phyloP scores from a whole-genome alignment of 495 filamentous ascomycete species.

The Neurospora discreta region DNA sequence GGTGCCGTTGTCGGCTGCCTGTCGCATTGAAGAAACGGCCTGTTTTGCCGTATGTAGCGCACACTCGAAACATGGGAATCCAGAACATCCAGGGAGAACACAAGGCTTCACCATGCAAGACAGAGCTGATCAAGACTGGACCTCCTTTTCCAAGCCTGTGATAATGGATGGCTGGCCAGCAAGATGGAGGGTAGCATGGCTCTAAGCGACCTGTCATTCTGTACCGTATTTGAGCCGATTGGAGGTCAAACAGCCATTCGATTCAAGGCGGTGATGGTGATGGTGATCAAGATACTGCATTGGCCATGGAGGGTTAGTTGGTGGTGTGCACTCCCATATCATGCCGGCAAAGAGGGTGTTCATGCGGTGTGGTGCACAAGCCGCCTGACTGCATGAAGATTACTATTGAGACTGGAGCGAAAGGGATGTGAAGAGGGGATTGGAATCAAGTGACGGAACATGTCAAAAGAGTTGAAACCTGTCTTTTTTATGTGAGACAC shows the following conservation, averaged over 20 bases:
- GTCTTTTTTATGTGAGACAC: background rate
- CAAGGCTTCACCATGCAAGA: background rate
- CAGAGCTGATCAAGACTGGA: background rate
- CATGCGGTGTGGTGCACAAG: background rate
- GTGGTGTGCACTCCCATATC: background rate
- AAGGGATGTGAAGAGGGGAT: background rate
- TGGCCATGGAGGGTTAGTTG: background rate
- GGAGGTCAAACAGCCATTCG: background rate
- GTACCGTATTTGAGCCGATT: background rate
- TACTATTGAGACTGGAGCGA: background rate
- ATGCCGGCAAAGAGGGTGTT: background rate
- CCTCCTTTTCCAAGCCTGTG: background rate
- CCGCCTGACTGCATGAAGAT: background rate
- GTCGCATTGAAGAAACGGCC: no score
- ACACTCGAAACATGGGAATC: background rate
- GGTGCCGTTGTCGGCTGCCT: background rate
- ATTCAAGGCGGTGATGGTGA: background rate
- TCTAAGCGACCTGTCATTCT: background rate
- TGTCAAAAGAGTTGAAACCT: background rate
- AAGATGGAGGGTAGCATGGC: background rate
- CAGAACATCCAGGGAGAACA: background rate
- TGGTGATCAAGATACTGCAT: background rate
- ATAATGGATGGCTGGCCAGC: background rate
- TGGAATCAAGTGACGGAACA: background rate
- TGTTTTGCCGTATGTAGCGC: no score